A percentile compares a stretch with the other conserved stretches of the same genome.
Evolutionary conservation across 108 stramenopile species (phyloP).

Genomic region (Pelagomonas calceolata): DNA sequence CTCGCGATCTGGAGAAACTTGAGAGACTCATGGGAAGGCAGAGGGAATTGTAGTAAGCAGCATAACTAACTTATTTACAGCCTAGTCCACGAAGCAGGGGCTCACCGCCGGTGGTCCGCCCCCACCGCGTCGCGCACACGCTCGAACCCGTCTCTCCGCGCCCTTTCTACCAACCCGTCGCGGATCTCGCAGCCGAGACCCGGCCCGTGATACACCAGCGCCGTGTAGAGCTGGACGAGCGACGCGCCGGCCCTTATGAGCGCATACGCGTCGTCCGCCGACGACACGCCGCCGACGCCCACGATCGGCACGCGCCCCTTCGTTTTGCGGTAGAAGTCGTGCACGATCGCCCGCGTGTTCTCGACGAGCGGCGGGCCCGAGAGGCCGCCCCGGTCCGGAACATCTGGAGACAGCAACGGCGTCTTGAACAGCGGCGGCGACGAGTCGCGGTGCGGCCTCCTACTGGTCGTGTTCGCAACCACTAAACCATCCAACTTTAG

Average conservation of each 20-base stretch:
- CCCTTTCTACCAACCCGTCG: constrained; percentile 24
- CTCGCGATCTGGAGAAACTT: no score
- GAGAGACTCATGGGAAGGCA: no score
- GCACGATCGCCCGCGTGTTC: constrained; percentile 69
- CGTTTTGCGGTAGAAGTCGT: constrained; percentile 59
- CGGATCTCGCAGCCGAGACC: constrained; percentile 48
- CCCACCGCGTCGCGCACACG: constrained; percentile 36
- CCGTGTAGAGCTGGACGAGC: constrained; percentile 77
- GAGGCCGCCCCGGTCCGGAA: constrained; percentile 67
- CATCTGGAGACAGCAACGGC: constrained; percentile 32
- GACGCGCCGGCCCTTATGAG: constrained; percentile 83
- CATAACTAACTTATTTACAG: no score
- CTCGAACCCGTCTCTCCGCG: constrained; percentile 23
- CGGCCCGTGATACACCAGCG: constrained; percentile 78
- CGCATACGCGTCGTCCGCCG: constrained; percentile 73
- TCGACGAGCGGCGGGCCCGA: constrained; percentile 68
- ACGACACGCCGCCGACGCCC: constrained; percentile 82
- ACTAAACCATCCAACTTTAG: constrained; percentile 75
- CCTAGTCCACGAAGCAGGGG: no score
- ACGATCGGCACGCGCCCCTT: constrained; percentile 72
- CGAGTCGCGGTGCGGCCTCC: constrained; percentile 37
- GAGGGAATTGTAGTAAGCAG: no score
- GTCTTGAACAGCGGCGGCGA: no score
- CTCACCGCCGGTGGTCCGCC: constrained; percentile 11
- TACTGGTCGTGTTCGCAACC: constrained; percentile 75